Evolutionary conservation across 768 basidiomycete species (phyloP).

Genomic region (Suillus sp.): DNA sequence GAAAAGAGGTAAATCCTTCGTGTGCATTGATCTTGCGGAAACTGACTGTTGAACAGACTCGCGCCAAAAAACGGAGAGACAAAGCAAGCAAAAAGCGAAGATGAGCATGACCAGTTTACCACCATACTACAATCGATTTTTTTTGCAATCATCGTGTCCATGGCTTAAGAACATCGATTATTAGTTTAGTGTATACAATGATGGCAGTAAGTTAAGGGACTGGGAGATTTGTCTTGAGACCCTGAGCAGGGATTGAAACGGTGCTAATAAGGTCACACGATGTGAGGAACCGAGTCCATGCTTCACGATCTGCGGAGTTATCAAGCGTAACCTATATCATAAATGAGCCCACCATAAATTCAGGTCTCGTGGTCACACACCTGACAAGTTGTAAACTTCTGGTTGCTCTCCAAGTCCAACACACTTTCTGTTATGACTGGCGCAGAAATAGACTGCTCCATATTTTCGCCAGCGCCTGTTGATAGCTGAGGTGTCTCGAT

Average conservation of each 20-base stretch:
- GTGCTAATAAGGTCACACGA: constrained; percentile 47
- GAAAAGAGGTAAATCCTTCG: constrained; percentile 67
- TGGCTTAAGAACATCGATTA: background rate
- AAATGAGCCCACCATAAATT: constrained; percentile 1
- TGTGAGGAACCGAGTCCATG: constrained; percentile 49
- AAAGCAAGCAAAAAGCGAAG: constrained; percentile 68
- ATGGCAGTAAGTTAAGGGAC: background rate
- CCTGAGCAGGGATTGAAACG: constrained; percentile 30
- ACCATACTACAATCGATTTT: background rate
- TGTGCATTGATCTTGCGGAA: background rate
- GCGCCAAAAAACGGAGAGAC: constrained; percentile 79
- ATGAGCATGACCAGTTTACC: constrained; percentile 20
- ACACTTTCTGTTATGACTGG: constrained; percentile 46
- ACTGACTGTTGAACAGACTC: constrained; percentile 50
- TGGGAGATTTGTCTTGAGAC: background rate
- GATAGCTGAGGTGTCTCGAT: constrained; percentile 25
- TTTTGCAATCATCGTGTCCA: background rate
- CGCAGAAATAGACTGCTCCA: constrained; percentile 12
- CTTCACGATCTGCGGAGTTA: constrained; percentile 36
- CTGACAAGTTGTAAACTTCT: constrained; percentile 54
- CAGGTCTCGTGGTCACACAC: constrained; percentile 36
- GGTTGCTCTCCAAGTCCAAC: constrained; percentile 55
- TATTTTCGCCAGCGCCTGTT: constrained; percentile 10
- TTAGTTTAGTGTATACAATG: background rate
- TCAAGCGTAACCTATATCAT: constrained; percentile 47